Conservation (phyloP, 164 flowering plant genomes). For the Vitis labrusca region DNA sequence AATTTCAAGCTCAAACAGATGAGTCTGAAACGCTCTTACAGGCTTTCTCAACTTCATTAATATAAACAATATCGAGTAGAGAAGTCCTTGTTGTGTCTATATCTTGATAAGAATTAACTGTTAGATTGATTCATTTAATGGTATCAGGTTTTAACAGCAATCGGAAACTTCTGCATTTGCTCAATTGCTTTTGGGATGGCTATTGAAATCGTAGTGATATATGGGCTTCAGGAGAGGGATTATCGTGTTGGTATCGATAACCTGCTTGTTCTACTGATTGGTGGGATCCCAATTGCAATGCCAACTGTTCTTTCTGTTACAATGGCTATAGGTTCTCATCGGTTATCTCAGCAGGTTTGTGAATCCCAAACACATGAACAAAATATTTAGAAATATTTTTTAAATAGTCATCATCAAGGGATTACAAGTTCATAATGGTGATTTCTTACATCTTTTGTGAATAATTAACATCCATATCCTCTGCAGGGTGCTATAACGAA, state of each 20-base stretch:
- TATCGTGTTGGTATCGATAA: conserved; percentile 65
- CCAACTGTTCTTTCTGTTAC: conserved; percentile 83
- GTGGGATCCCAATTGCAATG: conserved; percentile 92
- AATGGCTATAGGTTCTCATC: conserved; percentile 84
- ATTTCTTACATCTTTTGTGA: background rate
- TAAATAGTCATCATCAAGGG: background rate
- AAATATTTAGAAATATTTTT: background rate
- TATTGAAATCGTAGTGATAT: conserved; percentile 62
- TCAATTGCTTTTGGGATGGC: conserved; percentile 72
- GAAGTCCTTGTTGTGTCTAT: background rate
- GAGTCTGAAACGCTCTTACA: background rate
- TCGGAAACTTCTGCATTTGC: conserved; percentile 83
- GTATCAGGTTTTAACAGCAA: conserved; percentile 67
- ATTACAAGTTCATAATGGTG: background rate
- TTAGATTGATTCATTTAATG: background rate
- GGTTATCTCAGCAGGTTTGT: conserved; percentile 72
- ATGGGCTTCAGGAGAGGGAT: conserved; percentile 37
- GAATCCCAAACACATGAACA: background rate
- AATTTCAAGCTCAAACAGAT: background rate
- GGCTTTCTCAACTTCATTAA: no score
- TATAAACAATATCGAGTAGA: background rate
- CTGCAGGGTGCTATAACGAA: conserved; percentile 81
- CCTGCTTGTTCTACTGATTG: conserved; percentile 73
- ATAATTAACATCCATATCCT: conserved; percentile 2
- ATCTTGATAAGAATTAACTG: background rate